These are phyloP conservation scores for Fusarium dlaminii DNA, from an alignment of 2,329 filamentous ascomycete genomes.

Conservation along the genomic window DNA sequence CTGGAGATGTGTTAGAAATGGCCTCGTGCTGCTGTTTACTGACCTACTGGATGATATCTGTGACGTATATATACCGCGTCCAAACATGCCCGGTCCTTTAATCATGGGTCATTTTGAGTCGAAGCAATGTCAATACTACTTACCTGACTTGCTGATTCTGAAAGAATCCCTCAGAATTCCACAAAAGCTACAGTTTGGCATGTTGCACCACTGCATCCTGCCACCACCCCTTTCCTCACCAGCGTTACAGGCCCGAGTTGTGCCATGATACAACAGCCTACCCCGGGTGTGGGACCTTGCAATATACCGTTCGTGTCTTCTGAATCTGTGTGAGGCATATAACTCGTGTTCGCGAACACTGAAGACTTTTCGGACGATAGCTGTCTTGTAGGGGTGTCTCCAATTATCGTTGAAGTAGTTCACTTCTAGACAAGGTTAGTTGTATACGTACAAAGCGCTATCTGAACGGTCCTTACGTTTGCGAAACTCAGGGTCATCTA, in stretches of 20 bases:
- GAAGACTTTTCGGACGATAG: background rate
- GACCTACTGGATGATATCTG: background rate
- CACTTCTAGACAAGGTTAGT: background rate
- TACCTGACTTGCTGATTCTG: background rate
- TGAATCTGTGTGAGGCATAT: background rate
- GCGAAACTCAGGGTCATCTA: background rate
- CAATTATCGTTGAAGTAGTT: background rate
- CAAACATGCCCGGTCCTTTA: background rate
- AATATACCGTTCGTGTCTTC: background rate
- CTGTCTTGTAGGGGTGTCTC: background rate
- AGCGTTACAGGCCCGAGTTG: background rate
- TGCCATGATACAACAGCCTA: background rate
- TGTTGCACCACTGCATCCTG: background rate
- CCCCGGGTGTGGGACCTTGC: background rate
- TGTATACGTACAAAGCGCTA: accelerated
- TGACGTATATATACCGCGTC: background rate
- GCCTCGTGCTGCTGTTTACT: background rate
- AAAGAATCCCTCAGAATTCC: background rate
- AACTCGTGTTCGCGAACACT: accelerated
- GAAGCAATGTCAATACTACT: accelerated
- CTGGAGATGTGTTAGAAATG: background rate
- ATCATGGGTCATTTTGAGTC: accelerated
- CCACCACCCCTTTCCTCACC: background rate
- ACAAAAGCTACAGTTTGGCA: background rate
- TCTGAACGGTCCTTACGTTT: background rate